Evolutionary conservation across 371 early-diverging fungal genomes (phyloP).

Genomic region (Rhizopus sp.): DNA sequence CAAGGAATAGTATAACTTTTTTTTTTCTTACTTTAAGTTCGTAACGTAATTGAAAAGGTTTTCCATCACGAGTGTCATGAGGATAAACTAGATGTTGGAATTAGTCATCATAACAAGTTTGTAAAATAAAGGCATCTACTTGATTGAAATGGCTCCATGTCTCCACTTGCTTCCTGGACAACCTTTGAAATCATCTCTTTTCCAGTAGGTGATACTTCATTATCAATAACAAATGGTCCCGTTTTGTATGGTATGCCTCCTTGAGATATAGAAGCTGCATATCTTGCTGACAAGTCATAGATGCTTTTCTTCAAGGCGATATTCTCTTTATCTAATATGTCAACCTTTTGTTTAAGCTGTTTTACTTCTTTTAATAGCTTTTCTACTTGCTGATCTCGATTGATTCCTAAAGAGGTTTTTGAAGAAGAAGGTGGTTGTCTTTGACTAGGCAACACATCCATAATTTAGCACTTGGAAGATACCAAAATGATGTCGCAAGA

Average conservation of each 20-base stretch:
- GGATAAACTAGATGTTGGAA: constrained; percentile 16
- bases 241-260: constrained; percentile 36
- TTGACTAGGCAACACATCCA: constrained; percentile 39
- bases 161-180: constrained; percentile 50
- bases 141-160: constrained; percentile 39
- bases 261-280: constrained; percentile 62
- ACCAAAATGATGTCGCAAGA: too few species aligned
- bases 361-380: constrained; percentile 72
- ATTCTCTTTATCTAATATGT: constrained; percentile 83
- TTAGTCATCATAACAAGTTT: too few species aligned
- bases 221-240: constrained; percentile 49
- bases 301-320: constrained; percentile 81
- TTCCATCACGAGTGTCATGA: constrained; percentile 47
- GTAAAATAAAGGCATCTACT: constrained; percentile 11
- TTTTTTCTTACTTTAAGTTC: constrained; percentile 43
- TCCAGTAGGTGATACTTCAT: constrained; percentile 27
- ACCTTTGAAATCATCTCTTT: constrained; percentile 53
- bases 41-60: constrained; percentile 52
- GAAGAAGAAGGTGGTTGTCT: constrained; percentile 28
- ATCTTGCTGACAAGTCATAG: constrained; percentile 79
- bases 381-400: constrained; percentile 58
- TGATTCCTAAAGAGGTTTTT: constrained; percentile 26
- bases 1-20: background rate
- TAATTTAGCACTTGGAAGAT: constrained; percentile 13
- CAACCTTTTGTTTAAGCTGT: constrained; percentile 77